Base-by-base conservation (phyloP, 441 rosid species). In the Adansonia madagascariensis region DNA sequence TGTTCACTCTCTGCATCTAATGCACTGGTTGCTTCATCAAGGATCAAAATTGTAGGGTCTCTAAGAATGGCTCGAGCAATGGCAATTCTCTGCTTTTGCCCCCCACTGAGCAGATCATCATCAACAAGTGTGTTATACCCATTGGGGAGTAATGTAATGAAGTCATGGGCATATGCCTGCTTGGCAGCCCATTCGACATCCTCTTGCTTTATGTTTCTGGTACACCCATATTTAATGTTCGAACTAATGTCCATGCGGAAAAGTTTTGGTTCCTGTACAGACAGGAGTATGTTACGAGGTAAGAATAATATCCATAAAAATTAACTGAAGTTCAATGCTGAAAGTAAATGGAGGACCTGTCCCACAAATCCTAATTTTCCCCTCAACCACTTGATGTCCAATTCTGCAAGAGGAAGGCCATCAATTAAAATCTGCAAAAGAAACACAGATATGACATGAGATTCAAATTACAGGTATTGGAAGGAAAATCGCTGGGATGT, bases 1-100 rank as follows among this genome's bases (percentile, higher is more conserved):
- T 95, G 98, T 82, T 95, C 99, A 63, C 99, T 95, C 86, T 95
- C 97, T 72, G 99, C 99, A 85, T 93, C 99, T 61, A 95, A 88
- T 61, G 97, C 98, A 77, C 98, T 92, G 7, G 99, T 93, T 55
- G 99, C 98, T 86, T 95, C 99, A 83, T 95, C 99, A 17, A 95
- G 95, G 80, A 95, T 91, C 79, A 95, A 89, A 82, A 95, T 90
- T 73, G 83, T 76, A 12, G 97, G 98, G 82, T 95, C 99, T 85
- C 98, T 88, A 63, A 95, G 98, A 82, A 93, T 88, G 64, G 99
- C 98, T 63, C 98, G 94, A 71, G 99, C 97, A 78, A 93, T 93
- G 69, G 99, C 99, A 83, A 93, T 95, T 68, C 99, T 87, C 87
- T 95, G 99, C 89, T 93, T 95, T 82, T 95, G 99, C 50, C 98